Evolutionary conservation across 371 early-diverging fungal genomes (phyloP).

Genomic region (Mucor velutinosus): DNA sequence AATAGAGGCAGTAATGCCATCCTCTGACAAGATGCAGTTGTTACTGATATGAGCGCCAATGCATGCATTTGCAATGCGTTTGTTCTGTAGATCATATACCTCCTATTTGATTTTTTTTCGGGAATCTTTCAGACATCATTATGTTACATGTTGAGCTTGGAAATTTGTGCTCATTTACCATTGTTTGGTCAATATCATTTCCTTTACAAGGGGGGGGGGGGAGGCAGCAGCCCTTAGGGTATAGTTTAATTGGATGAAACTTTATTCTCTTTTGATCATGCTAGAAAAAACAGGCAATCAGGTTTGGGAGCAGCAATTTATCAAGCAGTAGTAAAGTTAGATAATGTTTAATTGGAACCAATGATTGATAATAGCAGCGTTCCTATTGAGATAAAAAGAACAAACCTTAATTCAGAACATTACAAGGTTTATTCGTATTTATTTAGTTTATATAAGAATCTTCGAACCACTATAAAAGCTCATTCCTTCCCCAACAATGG

Average conservation of each 20-base stretch:
- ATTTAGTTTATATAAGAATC: background rate
- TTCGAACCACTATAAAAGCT: background rate
- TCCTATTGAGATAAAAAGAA: background rate
- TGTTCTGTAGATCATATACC: background rate
- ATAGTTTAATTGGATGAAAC: background rate
- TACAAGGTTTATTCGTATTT: background rate
- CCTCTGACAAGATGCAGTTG: background rate
- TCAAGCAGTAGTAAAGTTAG: background rate
- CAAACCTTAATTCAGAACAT: background rate
- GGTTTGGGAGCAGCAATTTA: background rate
- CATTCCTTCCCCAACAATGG: background rate
- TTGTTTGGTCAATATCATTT: background rate
- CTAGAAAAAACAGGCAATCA: background rate
- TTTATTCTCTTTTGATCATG: background rate
- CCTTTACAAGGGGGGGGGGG: background rate
- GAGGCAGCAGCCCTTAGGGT: background rate
- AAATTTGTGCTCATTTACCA: background rate
- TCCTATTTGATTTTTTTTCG: background rate
- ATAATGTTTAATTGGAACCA: background rate
- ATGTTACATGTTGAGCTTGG: conserved; percentile 1
- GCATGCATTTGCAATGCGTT: background rate
- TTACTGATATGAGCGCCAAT: background rate
- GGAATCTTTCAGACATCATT: background rate
- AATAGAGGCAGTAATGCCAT: background rate
- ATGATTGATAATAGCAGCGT: background rate